Conservation (phyloP, 148 eudicot species). For the Rhododendron simsii region DNA sequence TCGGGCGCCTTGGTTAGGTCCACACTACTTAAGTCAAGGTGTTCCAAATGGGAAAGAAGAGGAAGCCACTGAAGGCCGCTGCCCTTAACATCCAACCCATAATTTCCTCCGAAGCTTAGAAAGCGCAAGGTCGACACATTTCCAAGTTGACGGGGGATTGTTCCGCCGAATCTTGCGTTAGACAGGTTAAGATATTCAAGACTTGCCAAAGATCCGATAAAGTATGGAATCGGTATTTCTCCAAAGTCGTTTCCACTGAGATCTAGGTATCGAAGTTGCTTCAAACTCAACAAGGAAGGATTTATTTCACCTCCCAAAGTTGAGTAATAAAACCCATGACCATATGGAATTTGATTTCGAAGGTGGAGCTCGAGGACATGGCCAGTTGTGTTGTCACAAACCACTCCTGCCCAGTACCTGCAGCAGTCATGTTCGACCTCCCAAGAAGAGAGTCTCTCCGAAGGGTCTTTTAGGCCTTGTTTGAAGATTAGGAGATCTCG, state of each 20-base stretch:
- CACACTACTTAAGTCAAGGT: background rate
- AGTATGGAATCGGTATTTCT: slow-evolving; percentile 2
- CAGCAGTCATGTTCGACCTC: background rate
- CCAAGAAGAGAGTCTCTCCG: background rate
- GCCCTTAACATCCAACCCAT: background rate
- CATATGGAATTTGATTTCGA: background rate
- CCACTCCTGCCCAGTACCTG: slow-evolving; percentile 7
- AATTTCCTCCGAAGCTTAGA: background rate
- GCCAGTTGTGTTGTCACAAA: background rate
- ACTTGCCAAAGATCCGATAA: background rate
- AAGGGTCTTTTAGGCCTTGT: background rate
- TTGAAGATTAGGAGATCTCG: background rate
- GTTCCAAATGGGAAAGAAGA: background rate
- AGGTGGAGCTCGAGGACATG: background rate
- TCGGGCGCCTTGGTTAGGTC: background rate
- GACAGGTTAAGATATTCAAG: background rate
- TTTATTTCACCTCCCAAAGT: background rate
- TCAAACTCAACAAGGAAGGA: background rate
- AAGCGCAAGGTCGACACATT: background rate
- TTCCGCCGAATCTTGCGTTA: background rate
- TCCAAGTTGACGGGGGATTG: background rate
- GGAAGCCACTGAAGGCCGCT: background rate
- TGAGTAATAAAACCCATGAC: too few species aligned
- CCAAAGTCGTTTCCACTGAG: slow-evolving; percentile 7
- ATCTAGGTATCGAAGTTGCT: slow-evolving; percentile 13